Evolutionary conservation across 306 rosid species (phyloP), one percentile per base, ranked within the genome.

Genomic region (Gastrolobium villosum): DNA sequence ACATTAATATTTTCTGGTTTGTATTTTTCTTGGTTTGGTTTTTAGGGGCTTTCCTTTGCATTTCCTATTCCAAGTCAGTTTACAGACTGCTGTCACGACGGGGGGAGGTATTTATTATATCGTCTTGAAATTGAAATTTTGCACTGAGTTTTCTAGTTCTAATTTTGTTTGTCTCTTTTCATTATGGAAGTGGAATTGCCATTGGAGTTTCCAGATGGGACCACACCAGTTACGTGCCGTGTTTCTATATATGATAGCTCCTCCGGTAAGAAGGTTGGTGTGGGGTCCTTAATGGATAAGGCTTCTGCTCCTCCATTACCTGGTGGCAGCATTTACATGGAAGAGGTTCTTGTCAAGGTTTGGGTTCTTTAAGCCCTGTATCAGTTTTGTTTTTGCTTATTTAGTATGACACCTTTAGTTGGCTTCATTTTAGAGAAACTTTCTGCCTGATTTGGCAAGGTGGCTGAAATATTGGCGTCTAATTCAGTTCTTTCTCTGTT

Each of bases 321-420:
- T 63, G 61, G 73, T 54, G 88, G 93, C 40, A 95, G 99, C 88
- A 88, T 91, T 75, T 95, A 95, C 81, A 95, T 95, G 99, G 99
- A 95, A 87, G 99, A 95, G 90, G 97, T 95, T 74, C 98, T 93
- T 49, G 96, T 87, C 66, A 93, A 93, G 99, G 99, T 95, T 83
- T 82, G 89, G 39, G 43, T 75, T 83, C 78, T 59, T 49, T 59
- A 69, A 28, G 32, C 64, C 52, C 49, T 62, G 62, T 32, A 10
- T 75, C 45, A 28, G 78, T 78, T 72, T 48, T 71, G 54, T 65
- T 49, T 36, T 82, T 45, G 9, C 43, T 79, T 74, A 26, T 70
- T 64, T 46, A 62, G 32, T 37, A 36, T 59, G 54, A 48, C 52
- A 49, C 77, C 28, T 50, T 63, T 32, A 44, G 67, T 60, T 69